Percentiles rank a stretch among this genome's conserved stretches.
Evolutionary conservation across 306 rosid genomes (phyloP).

Genomic region (Cicer cuneatum): DNA sequence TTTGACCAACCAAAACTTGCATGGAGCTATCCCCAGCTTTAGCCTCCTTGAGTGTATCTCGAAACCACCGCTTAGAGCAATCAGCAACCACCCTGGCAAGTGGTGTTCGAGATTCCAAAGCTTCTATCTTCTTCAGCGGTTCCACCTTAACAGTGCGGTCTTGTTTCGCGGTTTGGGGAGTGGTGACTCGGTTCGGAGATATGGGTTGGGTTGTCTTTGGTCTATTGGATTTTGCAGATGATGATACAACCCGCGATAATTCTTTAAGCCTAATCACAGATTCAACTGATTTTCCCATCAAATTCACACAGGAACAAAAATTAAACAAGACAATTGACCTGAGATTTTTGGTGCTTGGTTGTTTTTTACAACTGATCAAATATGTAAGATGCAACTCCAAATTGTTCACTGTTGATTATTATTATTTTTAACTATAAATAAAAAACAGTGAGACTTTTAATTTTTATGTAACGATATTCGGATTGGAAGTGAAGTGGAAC

Average conservation of each 20-base stretch:
- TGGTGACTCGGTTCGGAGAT: constrained; percentile 45
- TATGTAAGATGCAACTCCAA: too few species aligned
- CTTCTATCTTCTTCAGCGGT: constrained; percentile 50
- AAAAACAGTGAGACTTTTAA: too few species aligned
- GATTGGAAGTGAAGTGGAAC: too few species aligned
- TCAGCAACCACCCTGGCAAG: constrained; percentile 74
- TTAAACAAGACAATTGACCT: too few species aligned
- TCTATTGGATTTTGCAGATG: constrained; percentile 53
- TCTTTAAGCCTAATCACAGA: constrained; percentile 56
- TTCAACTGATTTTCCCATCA: constrained; percentile 72
- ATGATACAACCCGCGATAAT: constrained; percentile 56
- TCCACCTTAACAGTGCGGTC: constrained; percentile 46
- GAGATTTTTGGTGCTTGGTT: too few species aligned
- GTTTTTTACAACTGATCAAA: too few species aligned
- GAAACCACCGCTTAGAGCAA: constrained; percentile 83
- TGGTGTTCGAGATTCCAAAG: constrained; percentile 55
- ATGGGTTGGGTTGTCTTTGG: constrained; percentile 46
- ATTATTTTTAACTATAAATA: too few species aligned
- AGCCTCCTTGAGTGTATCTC: constrained; percentile 82
- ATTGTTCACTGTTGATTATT: too few species aligned
- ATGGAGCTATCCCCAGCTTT: constrained; percentile 65
- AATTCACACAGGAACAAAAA: too few species aligned
- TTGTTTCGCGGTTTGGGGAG: constrained; percentile 45
- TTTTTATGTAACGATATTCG: too few species aligned
- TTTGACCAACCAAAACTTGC: constrained; percentile 82